A percentile compares a stretch with the other conserved stretches of the same genome.
phyloP scores from a whole-genome alignment of 164 flowering plant genomes.

The Sextonia rubra region DNA sequence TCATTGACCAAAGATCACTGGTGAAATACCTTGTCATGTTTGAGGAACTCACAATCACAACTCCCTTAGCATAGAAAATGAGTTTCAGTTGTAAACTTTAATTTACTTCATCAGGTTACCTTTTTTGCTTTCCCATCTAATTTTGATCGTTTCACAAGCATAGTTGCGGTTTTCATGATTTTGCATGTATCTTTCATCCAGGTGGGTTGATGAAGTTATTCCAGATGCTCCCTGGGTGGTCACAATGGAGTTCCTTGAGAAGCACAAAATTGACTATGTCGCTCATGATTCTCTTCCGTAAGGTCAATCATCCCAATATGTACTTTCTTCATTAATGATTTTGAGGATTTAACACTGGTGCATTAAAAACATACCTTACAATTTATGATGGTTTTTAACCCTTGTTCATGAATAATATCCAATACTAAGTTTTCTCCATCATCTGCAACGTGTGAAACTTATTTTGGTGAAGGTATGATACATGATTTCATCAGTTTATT shows the following conservation, averaged over 20 bases:
- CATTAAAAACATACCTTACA: neutral
- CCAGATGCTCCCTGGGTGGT: conserved; percentile 99
- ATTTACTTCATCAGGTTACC: neutral
- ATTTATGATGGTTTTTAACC: neutral
- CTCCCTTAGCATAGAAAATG: neutral
- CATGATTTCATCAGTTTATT: neutral
- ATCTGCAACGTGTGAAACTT: neutral
- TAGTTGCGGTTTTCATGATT: neutral
- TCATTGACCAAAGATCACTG: neutral
- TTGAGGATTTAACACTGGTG: neutral
- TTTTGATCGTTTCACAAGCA: neutral
- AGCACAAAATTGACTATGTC: conserved; percentile 80
- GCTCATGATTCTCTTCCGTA: conserved; percentile 99
- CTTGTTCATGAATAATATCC: neutral
- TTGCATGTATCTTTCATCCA: conserved; percentile 20
- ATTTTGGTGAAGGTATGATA: neutral
- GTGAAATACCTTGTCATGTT: neutral
- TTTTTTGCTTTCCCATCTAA: neutral
- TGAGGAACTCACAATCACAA: neutral
- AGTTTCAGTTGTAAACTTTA: neutral
- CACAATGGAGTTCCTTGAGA: conserved; percentile 73
- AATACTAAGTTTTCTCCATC: neutral
- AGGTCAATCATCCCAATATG: conserved; percentile 29
- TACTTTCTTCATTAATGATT: neutral
- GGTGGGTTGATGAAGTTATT: conserved; percentile 99